Base-by-base conservation (phyloP, 2,329 filamentous ascomycete genomes). In the Fusarium guadeloupense region DNA sequence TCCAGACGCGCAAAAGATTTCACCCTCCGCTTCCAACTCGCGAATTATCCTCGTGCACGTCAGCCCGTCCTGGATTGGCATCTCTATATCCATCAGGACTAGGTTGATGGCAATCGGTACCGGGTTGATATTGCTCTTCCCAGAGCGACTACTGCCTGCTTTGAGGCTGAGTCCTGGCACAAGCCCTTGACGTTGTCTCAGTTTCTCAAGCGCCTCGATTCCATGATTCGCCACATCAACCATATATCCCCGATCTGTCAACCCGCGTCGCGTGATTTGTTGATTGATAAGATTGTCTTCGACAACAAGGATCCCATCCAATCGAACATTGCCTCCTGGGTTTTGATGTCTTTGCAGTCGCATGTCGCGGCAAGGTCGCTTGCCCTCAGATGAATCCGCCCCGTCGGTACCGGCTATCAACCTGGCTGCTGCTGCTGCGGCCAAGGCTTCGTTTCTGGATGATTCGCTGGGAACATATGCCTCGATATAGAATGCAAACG, bases 61-160 rank as follows among this genome's bases (percentile, higher is more conserved):
- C 52, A 89, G 76, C 0, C 89, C 89, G 64, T 91, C 88, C 80
- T 89, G 89, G 14, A 91, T 76, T 2, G 89, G 89, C 89, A 92
- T 91, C 69, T 91, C 88, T 65, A 90, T 86, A 67, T 92, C 89
- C 89, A 92, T 92, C 17, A 92, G 78, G 16, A 92, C 84, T 5
- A 91, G 78, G 43, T 84, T 84, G 20, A 89, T 75, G 1, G 78
- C 75, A 21, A 80, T 63, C 6, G 66, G 63, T 9, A 52, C 31
- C 4, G 60, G 44, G 30, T 62, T 55, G 9, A 56, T 34, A 14
- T 44, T 59, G 33, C 25, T 59, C 51, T 60, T 62, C 17, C 58
- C 60, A 23, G 59, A 47, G 25, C 42, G 40, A 12, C 48, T 52
- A 26, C 39, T 44, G 10, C 38, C 43, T 17, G 30, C 30, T 7